Evolutionary conservation across 352 stramenopile genomes (phyloP).

Genomic region (Phytopythium helicoides): DNA sequence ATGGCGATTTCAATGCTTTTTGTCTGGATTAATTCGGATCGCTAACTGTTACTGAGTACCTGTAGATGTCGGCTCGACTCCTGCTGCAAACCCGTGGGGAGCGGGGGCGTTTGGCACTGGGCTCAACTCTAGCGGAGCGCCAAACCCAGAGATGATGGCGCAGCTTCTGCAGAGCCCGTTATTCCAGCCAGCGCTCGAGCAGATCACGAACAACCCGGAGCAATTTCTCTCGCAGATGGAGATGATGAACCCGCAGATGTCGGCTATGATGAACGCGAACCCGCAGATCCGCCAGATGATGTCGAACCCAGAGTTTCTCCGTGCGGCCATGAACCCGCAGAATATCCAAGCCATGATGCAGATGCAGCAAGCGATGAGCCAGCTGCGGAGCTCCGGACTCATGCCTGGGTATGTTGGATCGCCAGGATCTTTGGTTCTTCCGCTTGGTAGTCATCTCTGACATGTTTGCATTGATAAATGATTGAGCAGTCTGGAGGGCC

Average conservation of each 20-base stretch:
- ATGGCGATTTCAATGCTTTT: neutral
- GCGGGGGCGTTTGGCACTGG: constrained; percentile 21
- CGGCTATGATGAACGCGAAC: constrained; percentile 83
- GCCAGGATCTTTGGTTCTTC: neutral
- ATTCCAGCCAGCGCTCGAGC: constrained; percentile 80
- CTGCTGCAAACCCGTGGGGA: constrained; percentile 70
- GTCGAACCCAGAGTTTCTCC: constrained; percentile 84
- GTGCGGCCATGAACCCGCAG: constrained; percentile 85
- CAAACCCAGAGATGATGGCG: constrained; percentile 74
- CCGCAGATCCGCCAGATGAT: constrained; percentile 89
- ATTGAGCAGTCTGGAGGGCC: constrained; percentile 47
- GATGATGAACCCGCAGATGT: constrained; percentile 89
- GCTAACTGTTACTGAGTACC: constrained; percentile 9
- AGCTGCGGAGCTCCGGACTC: constrained; percentile 68
- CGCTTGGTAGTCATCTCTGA: neutral
- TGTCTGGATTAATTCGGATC: neutral
- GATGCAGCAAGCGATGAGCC: constrained; percentile 87
- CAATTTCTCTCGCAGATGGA: constrained; percentile 84
- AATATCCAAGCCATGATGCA: constrained; percentile 92
- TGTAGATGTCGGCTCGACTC: constrained; percentile 11
- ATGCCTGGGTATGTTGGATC: constrained; percentile 49
- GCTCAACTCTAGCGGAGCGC: constrained; percentile 21
- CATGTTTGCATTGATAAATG: neutral
- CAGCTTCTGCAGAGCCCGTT: constrained; percentile 87
- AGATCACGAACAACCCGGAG: constrained; percentile 80